Percentiles rank a stretch among this genome's conserved stretches.
These are phyloP conservation scores for Linnemannia zychae DNA, from an alignment of 192 early-diverging fungal species.

Conservation along the genomic window DNA sequence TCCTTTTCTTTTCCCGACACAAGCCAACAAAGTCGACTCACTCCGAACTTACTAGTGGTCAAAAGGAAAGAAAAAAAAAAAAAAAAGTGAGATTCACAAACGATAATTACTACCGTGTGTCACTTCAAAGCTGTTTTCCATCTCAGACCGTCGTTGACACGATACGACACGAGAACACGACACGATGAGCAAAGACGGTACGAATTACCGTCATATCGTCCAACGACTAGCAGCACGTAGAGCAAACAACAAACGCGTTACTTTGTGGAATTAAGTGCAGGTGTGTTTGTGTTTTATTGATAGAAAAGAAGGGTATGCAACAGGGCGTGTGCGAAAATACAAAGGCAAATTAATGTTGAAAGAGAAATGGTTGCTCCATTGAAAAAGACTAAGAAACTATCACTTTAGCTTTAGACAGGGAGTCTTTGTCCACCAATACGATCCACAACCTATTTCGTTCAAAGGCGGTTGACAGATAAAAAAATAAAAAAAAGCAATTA, in stretches of 20 bases:
- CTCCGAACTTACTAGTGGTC: background rate
- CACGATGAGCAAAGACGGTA: too few species aligned
- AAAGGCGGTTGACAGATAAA: background rate
- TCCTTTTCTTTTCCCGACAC: background rate
- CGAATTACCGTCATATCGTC: too few species aligned
- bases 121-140: too few species aligned
- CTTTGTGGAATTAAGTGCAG: background rate
- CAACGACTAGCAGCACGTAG: background rate
- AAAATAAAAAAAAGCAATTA: background rate
- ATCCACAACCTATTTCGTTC: conserved; percentile 62
- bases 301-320: background rate
- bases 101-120: too few species aligned
- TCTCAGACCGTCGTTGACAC: too few species aligned
- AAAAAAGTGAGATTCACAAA: too few species aligned
- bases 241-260: background rate
- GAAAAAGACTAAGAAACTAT: background rate
- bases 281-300: background rate
- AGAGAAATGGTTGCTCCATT: background rate
- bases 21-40: background rate
- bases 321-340: background rate
- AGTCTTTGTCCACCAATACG: conserved; percentile 67
- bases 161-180: too few species aligned
- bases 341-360: background rate
- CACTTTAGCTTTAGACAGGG: conserved; percentile 60
- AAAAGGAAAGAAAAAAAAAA: too few species aligned